These are phyloP conservation scores for Diaporthe ampelina DNA, from an alignment of 2,329 filamentous ascomycete genomes.

Conservation along the genomic window DNA sequence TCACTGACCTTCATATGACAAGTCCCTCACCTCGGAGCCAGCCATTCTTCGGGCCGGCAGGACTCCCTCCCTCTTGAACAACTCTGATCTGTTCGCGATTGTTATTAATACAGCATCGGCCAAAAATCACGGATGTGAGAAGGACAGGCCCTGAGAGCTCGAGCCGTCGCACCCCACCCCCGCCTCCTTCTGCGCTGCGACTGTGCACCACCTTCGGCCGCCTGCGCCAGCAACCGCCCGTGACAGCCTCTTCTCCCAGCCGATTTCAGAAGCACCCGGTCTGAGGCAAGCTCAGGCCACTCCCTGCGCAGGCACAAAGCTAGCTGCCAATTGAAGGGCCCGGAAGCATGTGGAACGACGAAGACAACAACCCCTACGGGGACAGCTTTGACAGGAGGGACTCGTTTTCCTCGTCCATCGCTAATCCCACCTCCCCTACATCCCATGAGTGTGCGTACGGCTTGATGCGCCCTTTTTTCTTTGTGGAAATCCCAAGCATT, in stretches of 20 bases:
- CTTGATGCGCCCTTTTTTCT: conserved; percentile 53
- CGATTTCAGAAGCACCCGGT: background rate
- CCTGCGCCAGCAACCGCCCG: conserved; percentile 20
- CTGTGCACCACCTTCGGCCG: conserved; percentile 18
- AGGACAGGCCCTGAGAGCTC: conserved; percentile 3
- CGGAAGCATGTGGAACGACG: conserved; percentile 94
- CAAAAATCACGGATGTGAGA: background rate
- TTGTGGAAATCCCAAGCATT: conserved; percentile 4
- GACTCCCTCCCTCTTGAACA: background rate
- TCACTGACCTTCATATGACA: conserved; percentile 10
- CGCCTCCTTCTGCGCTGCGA: conserved; percentile 22
- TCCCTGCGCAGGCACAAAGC: background rate
- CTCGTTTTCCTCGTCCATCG: conserved; percentile 78
- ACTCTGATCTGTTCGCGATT: background rate
- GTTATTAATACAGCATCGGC: background rate
- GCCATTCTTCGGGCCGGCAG: background rate
- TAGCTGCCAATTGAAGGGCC: conserved; percentile 6
- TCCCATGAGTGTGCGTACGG: conserved; percentile 64
- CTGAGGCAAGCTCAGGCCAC: background rate
- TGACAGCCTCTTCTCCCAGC: background rate
- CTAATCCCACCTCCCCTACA: conserved; percentile 74
- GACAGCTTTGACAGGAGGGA: conserved; percentile 90
- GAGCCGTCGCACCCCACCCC: conserved; percentile 32
- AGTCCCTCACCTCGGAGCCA: background rate
- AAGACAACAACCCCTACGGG: conserved; percentile 98